Conservation (phyloP, 345 rosid genomes). For the Gossypium arboreum region DNA sequence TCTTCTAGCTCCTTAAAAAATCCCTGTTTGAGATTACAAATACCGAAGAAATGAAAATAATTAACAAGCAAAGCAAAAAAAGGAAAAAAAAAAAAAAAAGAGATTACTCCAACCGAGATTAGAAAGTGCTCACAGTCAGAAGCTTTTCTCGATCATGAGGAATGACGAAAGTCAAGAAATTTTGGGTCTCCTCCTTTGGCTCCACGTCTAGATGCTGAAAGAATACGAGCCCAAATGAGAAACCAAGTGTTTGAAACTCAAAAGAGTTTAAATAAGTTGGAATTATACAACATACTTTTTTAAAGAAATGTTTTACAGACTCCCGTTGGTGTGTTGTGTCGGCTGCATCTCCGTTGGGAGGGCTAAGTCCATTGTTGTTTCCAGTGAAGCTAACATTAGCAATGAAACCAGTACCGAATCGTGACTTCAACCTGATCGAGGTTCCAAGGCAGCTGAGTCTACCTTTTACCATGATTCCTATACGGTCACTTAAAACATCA, state of each 20-base stretch:
- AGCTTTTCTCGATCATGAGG: conserved; percentile 72
- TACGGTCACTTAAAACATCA: conserved; percentile 82
- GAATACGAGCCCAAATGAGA: conserved; percentile 13
- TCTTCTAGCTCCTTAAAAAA: conserved; percentile 73
- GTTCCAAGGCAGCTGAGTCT: conserved; percentile 86
- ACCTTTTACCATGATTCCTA: conserved; percentile 95
- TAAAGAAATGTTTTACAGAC: conserved; percentile 67
- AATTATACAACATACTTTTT: conserved; percentile 44
- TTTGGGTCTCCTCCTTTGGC: conserved; percentile 64
- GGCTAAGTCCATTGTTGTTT: conserved; percentile 36
- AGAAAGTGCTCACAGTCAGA: conserved; percentile 45
- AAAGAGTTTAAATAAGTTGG: not conserved
- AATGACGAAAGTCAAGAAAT: conserved; percentile 77
- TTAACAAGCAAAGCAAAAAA: not conserved
- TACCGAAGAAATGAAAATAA: conserved; percentile 4
- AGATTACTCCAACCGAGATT: conserved; percentile 2
- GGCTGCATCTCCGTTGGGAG: conserved; percentile 30
- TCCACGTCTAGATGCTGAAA: conserved; percentile 59
- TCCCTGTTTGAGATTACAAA: conserved; percentile 30
- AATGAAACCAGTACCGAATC: conserved; percentile 84
- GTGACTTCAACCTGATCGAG: conserved; percentile 83
- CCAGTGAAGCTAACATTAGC: conserved; percentile 67
- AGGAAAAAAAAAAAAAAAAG: not conserved
- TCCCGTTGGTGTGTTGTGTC: conserved; percentile 33
- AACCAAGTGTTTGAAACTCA: not conserved